phyloP scores from a whole-genome alignment of 352 stramenopile genomes.

The Pythium apleroticum region DNA sequence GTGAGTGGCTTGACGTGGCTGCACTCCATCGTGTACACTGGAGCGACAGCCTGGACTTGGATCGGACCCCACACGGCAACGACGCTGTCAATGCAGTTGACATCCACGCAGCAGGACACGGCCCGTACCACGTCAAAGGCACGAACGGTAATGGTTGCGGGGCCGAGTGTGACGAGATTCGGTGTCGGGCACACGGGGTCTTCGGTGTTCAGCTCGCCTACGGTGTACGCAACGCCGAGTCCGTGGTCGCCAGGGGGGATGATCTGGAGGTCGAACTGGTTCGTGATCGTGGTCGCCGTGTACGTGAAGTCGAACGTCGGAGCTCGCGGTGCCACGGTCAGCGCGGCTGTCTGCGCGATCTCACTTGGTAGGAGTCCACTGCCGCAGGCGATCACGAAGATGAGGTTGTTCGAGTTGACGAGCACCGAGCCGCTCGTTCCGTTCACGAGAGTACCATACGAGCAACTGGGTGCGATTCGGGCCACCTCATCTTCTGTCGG shows the following conservation, averaged over 20 bases:
- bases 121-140: slow-evolving; percentile 49
- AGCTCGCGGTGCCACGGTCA: slow-evolving; percentile 37
- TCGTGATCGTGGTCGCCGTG: slow-evolving; percentile 42
- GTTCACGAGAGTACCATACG: slow-evolving; percentile 32
- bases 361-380: slow-evolving; percentile 34
- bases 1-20: slow-evolving; percentile 29
- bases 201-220: slow-evolving; percentile 19
- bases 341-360: slow-evolving; percentile 24
- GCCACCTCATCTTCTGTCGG: background rate
- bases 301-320: slow-evolving; percentile 38
- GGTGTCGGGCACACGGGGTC: slow-evolving; percentile 10
- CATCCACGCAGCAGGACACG: slow-evolving; percentile 43
- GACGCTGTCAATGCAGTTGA: slow-evolving; percentile 27
- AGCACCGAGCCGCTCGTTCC: slow-evolving; percentile 18
- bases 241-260: slow-evolving; percentile 10
- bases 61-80: slow-evolving; percentile 28
- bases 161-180: slow-evolving; percentile 24
- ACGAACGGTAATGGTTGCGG: slow-evolving; percentile 21
- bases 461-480: slow-evolving; percentile 38
- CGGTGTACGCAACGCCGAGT: slow-evolving; percentile 32
- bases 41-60: slow-evolving; percentile 22
- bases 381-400: slow-evolving; percentile 49
- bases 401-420: slow-evolving; percentile 38
- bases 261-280: slow-evolving; percentile 51
- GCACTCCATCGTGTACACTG: slow-evolving; percentile 25